Percentiles rank a stretch among this genome's conserved stretches.
Conservation (phyloP, 2,329 filamentous ascomycete genomes). For the Aspergillus intermedius region DNA sequence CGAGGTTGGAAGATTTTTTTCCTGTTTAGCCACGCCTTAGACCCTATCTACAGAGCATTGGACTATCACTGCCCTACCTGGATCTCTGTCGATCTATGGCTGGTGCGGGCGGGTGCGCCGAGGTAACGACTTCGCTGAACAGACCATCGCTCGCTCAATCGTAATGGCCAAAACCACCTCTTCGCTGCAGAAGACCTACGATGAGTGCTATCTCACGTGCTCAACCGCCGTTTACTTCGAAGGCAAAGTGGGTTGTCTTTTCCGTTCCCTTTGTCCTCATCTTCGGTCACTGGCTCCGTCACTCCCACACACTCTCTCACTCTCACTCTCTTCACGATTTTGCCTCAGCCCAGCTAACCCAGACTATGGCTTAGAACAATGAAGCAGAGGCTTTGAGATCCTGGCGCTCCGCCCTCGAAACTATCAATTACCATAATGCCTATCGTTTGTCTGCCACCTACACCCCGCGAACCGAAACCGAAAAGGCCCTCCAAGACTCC, state of each 20-base stretch:
- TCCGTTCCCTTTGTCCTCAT: not conserved
- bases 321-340: not conserved
- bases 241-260: slow-evolving; percentile 58
- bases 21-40: not conserved
- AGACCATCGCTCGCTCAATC: too few species aligned
- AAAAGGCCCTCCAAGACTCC: slow-evolving; percentile 74
- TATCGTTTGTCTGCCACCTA: slow-evolving; percentile 65
- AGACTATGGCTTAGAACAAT: slow-evolving; percentile 58
- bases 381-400: slow-evolving; percentile 83
- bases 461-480: slow-evolving; percentile 69
- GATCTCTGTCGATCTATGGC: slow-evolving; percentile 11
- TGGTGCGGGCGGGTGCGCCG: slow-evolving; percentile 13
- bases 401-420: slow-evolving; percentile 81
- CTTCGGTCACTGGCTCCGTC: not conserved
- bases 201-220: slow-evolving; percentile 90
- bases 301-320: not conserved
- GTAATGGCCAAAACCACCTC: slow-evolving; percentile 51
- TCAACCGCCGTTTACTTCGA: slow-evolving; percentile 97
- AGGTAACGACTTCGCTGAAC: too few species aligned
- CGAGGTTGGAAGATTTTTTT: not conserved
- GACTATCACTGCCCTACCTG: too few species aligned
- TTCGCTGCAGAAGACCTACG: slow-evolving; percentile 92
- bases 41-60: not conserved
- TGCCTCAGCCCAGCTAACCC: too few species aligned
- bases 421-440: slow-evolving; percentile 80